Conservation (phyloP, 352 stramenopile genomes). For the Globisporangium paddicum region DNA sequence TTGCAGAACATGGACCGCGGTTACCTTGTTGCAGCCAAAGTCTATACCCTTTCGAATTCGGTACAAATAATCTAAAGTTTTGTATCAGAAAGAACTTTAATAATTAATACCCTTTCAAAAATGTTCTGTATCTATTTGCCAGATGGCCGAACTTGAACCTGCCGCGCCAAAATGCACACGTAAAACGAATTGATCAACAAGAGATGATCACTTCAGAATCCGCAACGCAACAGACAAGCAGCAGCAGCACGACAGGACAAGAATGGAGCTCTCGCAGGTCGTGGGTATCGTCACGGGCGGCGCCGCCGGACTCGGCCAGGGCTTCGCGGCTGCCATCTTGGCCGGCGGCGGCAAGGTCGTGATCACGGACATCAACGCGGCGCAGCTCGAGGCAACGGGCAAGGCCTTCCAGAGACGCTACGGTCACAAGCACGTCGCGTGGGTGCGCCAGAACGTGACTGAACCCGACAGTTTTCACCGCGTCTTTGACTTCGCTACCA, state of each 20-base stretch:
- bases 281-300: slow-evolving; percentile 71
- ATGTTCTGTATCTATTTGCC: not conserved
- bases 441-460: slow-evolving; percentile 66
- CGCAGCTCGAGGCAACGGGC: slow-evolving; percentile 49
- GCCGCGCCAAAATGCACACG: not conserved
- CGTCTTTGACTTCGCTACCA: slow-evolving; percentile 49
- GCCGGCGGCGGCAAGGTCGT: slow-evolving; percentile 47
- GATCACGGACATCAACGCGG: slow-evolving; percentile 70
- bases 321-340: slow-evolving; percentile 57
- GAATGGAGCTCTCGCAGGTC: slow-evolving; percentile 64
- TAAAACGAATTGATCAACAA: not conserved
- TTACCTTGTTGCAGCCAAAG: not conserved
- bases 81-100: not conserved
- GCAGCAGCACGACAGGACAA: too few species aligned
- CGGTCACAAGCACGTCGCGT: slow-evolving; percentile 49
- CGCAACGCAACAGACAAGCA: not conserved
- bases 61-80: not conserved
- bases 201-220: not conserved
- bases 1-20: not conserved
- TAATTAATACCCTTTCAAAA: not conserved
- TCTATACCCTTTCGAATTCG: not conserved
- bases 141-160: not conserved
- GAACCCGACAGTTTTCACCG: slow-evolving; percentile 57
- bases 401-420: slow-evolving; percentile 50
- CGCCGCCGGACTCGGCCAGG: slow-evolving; percentile 55